Base-by-base conservation (phyloP, 148 eudicot species). In the Nyssa sinensis region DNA sequence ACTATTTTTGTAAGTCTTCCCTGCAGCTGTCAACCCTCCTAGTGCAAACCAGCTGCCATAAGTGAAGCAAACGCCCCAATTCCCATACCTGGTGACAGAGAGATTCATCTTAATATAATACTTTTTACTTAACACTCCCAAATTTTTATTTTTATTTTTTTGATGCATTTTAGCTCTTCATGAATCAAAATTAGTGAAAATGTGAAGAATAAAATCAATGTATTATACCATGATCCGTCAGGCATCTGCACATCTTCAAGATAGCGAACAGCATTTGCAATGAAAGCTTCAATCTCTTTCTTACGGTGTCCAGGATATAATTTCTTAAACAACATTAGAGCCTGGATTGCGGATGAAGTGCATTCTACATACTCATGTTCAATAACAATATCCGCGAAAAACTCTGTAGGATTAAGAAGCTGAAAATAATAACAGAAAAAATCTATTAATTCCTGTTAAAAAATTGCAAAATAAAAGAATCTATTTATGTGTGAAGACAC, bases 291-390 rank as follows among this genome's bases (percentile, higher is more conserved):
- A 32, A 81, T 76, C 25, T 81, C 80, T 25, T 32, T 55, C 25
- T 24, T 77, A 0, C 83, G 66, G 39, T 81, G 74, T 21, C 49
- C 55, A 1, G 83, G 83, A 39, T 81, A 49, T 61, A 72, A 51
- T 59, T 76, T 77, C 53, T 12, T 72, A n/a, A 81, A 73, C 19
- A 69, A 17, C 9, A 19, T 19, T 16, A 81, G 27, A 64, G 72
- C 72, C 14, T 77, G 78, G 39, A 81, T 77, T 28, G 80, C 74
- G 4, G 89, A 65, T 35, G 76, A 58, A 17, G 92, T 86, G 81
- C 89, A 86, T 73, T 88, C 89, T 0, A 84, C 85, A 17, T 84
- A 88, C 83, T 84, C 88, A 7, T 73, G 76, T 74, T 88, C 89
- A n/a, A 85, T 44, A 1, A 86, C 77, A 47, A 84, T 77, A 34